Base-by-base conservation (phyloP, 2,329 filamentous ascomycete species). In the Nemania sp. region DNA sequence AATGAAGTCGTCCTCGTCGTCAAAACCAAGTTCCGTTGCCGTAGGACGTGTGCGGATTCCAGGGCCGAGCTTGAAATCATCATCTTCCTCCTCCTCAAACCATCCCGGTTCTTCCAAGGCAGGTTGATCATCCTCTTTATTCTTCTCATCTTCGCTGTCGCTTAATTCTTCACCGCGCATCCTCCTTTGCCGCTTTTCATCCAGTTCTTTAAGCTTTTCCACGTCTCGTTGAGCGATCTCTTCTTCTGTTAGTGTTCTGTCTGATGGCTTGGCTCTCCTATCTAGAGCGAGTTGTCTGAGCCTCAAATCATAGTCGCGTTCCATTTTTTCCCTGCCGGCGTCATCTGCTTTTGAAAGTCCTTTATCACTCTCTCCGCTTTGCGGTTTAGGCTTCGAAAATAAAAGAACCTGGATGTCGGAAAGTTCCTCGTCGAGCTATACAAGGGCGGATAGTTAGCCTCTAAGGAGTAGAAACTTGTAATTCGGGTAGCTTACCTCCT, bases 1-100 rank as follows among this genome's bases (percentile, higher is more conserved):
- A 27, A 95, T 78, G 75, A 98, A 98, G 74, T 98, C 93, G 74
- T 98, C 95, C 77, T 98, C 95, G 73, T 98, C 95, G 72, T 97
- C 94, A 38, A 97, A 90, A 5, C 90, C 92, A 20, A 94, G 79
- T 66, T 91, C 86, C 11, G 86, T 84, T 3, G 86, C 86, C 7
- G 88, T 89, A 35, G 84, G 85, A 26, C 85, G 83, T 61, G 83
- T 81, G 74, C 83, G 87, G 71, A 90, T 88, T 51, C 89, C 89
- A 56, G 80, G 77, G 38, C 89, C 89, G 18, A 91, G 81, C 2
- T 87, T 87, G 77, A 88, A 92, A 64, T 86, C 87, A 64, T 86
- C 87, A 0, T 82, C 81, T 15, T 87, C 83, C 15, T 84, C 85
- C 4, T 83, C 80, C 24, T 80, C 78, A 41, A 62, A 62, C 43